phyloP scores from a whole-genome alignment of 805 yeast genomes.

The Tetrapisispora iriomotensis region DNA sequence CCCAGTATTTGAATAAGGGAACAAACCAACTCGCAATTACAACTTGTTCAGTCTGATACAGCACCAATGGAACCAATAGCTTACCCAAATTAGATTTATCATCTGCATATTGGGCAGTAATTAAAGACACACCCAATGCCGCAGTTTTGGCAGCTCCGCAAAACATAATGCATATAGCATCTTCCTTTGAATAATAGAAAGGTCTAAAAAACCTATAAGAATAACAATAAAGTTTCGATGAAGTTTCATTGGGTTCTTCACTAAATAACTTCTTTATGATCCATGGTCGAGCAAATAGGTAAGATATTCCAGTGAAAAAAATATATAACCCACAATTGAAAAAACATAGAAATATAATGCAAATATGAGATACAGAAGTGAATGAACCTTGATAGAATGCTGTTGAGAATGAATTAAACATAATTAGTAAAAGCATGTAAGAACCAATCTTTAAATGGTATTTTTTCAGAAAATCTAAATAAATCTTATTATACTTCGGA shows the following conservation, averaged over 20 bases:
- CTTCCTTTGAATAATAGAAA: constrained; percentile 59
- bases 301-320: constrained; percentile 62
- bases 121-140: constrained; percentile 77
- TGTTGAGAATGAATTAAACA: constrained; percentile 74
- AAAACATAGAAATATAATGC: constrained; percentile 69
- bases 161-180: constrained; percentile 70
- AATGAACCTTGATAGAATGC: constrained; percentile 81
- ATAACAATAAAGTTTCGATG: constrained; percentile 37
- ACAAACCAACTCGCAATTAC: constrained; percentile 68
- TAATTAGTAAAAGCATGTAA: constrained; percentile 65
- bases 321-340: constrained; percentile 74
- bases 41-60: constrained; percentile 84
- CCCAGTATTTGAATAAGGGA: constrained; percentile 61
- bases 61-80: constrained; percentile 69
- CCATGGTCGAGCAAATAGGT: constrained; percentile 48
- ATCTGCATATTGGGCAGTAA: constrained; percentile 71
- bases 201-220: constrained; percentile 38
- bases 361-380: constrained; percentile 53
- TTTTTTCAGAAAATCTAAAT: constrained; percentile 16
- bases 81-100: constrained; percentile 53
- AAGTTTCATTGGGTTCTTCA: constrained; percentile 37
- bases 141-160: constrained; percentile 94
- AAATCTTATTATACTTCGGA: constrained; percentile 36
- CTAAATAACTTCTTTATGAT: constrained; percentile 37
- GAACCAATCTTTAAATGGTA: constrained; percentile 54